Base-by-base conservation (phyloP, 768 basidiomycete genomes). In the Pleurotus citrinopileatus region DNA sequence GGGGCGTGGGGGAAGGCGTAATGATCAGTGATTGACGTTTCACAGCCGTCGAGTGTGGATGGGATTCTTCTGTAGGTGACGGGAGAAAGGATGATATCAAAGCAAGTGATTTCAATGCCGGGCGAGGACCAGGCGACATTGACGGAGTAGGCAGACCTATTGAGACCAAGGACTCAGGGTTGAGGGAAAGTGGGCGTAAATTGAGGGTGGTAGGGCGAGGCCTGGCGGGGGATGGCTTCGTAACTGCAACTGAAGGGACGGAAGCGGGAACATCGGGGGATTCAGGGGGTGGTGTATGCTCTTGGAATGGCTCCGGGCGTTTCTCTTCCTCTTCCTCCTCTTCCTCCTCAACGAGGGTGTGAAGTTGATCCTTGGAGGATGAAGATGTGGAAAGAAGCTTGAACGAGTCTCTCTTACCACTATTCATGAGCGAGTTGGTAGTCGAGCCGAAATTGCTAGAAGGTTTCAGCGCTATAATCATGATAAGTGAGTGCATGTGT, bases 261-360 rank as follows among this genome's bases (percentile, higher is more conserved):
- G 64, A 55, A 13, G 65, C 58, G 17, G 68, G 63, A 46, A 67
- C 63, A 13, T 43, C 29, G 50, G 37, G 32, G 5, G 65, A 62
- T 20, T 70, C 63, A 38, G 65, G 61, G 25, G 63, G 48, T 47
- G 64, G 54, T 23, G 61, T 42, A 17, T 56, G 55, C 5, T 65
- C 63, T 44, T 66, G 56, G 40, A 57, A 38, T 23, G 52, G 34
- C 20, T 61, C 67, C 1, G 58, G 53, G 22, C 69, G 68, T 13
- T 77, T 68, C 13, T 74, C 74, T 2, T 88, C 87, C 22, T 93
- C 91, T 37, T 92, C 92, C 46, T 94, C 91, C 50, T 93, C 91
- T 53, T 94, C 89, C 63, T 91, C 92, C 62, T 92, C 91, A 27
- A 94, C 72, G 25, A 93, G 75, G 15, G 91, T 92, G 55, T 82